Evolutionary conservation across 768 basidiomycete genomes (phyloP), one percentile per base, ranked within the genome.

Genomic region (Neoboletus subvelutipes): DNA sequence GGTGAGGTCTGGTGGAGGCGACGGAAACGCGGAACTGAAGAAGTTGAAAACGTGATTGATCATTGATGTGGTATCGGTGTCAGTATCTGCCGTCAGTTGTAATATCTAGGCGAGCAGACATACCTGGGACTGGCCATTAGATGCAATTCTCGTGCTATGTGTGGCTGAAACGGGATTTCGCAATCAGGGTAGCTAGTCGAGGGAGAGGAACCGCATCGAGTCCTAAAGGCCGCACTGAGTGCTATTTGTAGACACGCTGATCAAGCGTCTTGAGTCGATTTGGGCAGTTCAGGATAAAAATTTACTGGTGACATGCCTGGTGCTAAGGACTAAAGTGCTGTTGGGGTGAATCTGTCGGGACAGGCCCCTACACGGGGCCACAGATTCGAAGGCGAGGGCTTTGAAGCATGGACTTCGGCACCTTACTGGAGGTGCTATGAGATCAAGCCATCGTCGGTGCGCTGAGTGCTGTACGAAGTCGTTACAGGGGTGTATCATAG

Each of bases 1-100:
- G 11, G 50, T 53, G 22, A 53, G 55, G 24, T 56, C 55, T 29
- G 52, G 50, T 24, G 31, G 29, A 28, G 39, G 47, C 5, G 45
- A 46, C 3, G 18, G 33, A 28, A 26, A 46, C 7, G 11, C 12
- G 7, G 17, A n/a, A 34, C 52, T 45, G n/a, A 22, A 9, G 6
- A 33, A 31, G 34, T 6, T 15, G 9, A 22, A 37, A 22, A 13
- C 20, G 11, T 11, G 37, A 39, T 28, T 49, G 45, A n/a, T 33
- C 4, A 26, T 52, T 18, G n/a, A 28, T 37, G 18, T 39, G 31
- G 13, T 20, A 39, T 22, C 10, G 17, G 31, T 39, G 36, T 39
- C 28, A 54, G 45, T 18, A n/a, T 17, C 13, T 54, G 7, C 24
- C 28, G 15, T 12, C 1, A 7, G 5, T 29, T 26, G 8, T 18